Conservation (phyloP, 805 yeast genomes). For the Kluyveromyces siamensis region DNA sequence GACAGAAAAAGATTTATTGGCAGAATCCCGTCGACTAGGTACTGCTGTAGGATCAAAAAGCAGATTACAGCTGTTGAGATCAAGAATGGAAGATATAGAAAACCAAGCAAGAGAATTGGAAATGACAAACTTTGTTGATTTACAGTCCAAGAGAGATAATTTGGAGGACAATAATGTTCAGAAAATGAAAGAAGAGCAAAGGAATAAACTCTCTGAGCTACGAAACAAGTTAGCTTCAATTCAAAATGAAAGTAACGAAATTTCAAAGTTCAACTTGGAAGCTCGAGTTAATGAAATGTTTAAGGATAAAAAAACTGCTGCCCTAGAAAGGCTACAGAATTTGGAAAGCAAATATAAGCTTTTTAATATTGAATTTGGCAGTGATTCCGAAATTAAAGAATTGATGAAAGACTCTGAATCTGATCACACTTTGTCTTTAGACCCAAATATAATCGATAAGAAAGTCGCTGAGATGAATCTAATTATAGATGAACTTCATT, state of each 20-base stretch:
- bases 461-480: slow-evolving; percentile 19
- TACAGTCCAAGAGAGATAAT: slow-evolving; percentile 8
- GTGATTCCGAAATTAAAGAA: slow-evolving; percentile 9
- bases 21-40: slow-evolving; percentile 31
- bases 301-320: slow-evolving; percentile 51
- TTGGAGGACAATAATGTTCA: neutral
- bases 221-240: slow-evolving; percentile 50
- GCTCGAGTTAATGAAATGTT: slow-evolving; percentile 46
- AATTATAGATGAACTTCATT: slow-evolving; percentile 16
- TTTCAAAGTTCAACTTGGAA: slow-evolving; percentile 52
- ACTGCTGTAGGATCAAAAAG: slow-evolving; percentile 55
- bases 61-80: slow-evolving; percentile 63
- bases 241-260: slow-evolving; percentile 69
- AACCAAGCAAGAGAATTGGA: slow-evolving; percentile 80
- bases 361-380: slow-evolving; percentile 46
- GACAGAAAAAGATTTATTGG: slow-evolving; percentile 33
- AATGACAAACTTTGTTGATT: slow-evolving; percentile 68
- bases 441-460: slow-evolving; percentile 16
- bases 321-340: slow-evolving; percentile 62
- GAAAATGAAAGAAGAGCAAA: slow-evolving; percentile 36
- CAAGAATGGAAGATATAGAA: slow-evolving; percentile 78
- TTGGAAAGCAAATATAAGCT: slow-evolving; percentile 60
- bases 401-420: neutral
- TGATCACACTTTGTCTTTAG: slow-evolving; percentile 12
- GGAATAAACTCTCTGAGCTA: slow-evolving; percentile 44